Base-by-base conservation (phyloP, 1,284 basidiomycete genomes). In the Pseudozyma sp. region DNA sequence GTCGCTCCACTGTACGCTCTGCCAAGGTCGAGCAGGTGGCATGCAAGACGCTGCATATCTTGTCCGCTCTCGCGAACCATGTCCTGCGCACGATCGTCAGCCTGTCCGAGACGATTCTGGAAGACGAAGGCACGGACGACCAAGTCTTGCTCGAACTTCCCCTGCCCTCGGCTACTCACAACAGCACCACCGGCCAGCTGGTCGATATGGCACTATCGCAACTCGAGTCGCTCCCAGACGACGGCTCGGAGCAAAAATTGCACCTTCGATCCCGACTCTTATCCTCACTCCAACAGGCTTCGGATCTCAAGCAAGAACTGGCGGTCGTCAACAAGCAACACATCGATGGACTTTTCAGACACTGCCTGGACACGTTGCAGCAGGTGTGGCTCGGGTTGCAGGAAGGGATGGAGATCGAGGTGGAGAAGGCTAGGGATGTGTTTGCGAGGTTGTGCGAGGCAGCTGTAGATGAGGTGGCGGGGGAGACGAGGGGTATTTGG, bases 31-130 rank as follows among this genome's bases (percentile, higher is more conserved):
- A 73, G n/a, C 42, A 42, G 2, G 6, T 68, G 16, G 61, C 57
- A 5, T 58, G 65, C 37, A 68, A 69, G 40, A 19, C 45, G 13
- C 40, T 74, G 29, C 54, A 46, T 17, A 66, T 75, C 35, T 35
- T 67, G 11, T 63, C 58, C 7, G 72, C 72, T 10, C 64, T 75
- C 0, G 60, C 60, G n/a, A 75, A 75, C 40, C 68, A 70, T 35
- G 45, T 70, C 33, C 7, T 75, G 16, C 62, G 60, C 17, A 61
- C 60, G 6, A 43, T 67, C 5, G 7, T 70, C 17, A 51, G n/a
- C 33, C 39, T 61, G 1, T 75, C 68, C 37, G 72, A 70, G 4
- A 70, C 68, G 17, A 63, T 63, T 9, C 31, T 63, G 14, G 63
- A 74, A 13, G 66, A 66, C 42, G 62, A 61, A 24, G 51, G 53